Evolutionary conservation across 768 basidiomycete genomes (phyloP).

Genomic region (Rhizopogon sp.): DNA sequence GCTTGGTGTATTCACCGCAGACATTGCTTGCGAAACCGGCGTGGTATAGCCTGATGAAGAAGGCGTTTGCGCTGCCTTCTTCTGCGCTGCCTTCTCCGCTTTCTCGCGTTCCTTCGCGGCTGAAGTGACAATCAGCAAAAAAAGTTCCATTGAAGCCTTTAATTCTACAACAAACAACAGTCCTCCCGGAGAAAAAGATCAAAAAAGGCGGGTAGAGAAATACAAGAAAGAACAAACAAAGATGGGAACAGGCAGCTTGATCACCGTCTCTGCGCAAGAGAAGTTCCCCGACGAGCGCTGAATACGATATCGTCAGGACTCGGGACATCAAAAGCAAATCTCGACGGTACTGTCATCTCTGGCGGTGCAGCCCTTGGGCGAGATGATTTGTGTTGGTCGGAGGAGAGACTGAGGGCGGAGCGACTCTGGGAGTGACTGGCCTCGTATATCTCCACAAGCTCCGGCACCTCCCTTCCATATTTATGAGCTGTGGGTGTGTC

Average conservation of each 20-base stretch:
- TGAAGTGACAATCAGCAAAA: slow-evolving; percentile 40
- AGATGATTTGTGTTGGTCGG: slow-evolving; percentile 8
- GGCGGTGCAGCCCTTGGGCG: slow-evolving; percentile 23
- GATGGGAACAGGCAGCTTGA: slow-evolving; percentile 6
- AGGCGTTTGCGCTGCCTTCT: slow-evolving; percentile 29
- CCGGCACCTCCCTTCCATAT: slow-evolving; percentile 28
- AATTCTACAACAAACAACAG: slow-evolving; percentile 27
- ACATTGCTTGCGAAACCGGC: slow-evolving; percentile 41
- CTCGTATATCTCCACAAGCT: slow-evolving; percentile 23
- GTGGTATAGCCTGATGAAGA: slow-evolving; percentile 32
- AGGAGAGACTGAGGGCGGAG: slow-evolving; percentile 20
- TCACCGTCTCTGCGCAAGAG: slow-evolving; percentile 40
- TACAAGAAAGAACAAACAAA: neutral
- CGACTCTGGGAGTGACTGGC: slow-evolving; percentile 23
- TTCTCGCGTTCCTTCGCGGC: slow-evolving; percentile 80
- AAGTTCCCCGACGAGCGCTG: slow-evolving; percentile 73
- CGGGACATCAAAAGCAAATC: slow-evolving; percentile 72
- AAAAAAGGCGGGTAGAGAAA: slow-evolving; percentile 1
- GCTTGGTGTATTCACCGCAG: slow-evolving; percentile 36
- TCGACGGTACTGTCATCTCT: slow-evolving; percentile 27
- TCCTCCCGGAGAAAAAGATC: slow-evolving; percentile 6
- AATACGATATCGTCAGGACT: slow-evolving; percentile 92
- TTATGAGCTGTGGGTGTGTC: slow-evolving; percentile 25
- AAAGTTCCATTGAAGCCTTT: slow-evolving; percentile 29
- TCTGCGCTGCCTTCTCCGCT: slow-evolving; percentile 54